These are phyloP conservation scores for Chloropicon primus DNA, from an alignment of 139 green algal genomes.

Conservation along the genomic window DNA sequence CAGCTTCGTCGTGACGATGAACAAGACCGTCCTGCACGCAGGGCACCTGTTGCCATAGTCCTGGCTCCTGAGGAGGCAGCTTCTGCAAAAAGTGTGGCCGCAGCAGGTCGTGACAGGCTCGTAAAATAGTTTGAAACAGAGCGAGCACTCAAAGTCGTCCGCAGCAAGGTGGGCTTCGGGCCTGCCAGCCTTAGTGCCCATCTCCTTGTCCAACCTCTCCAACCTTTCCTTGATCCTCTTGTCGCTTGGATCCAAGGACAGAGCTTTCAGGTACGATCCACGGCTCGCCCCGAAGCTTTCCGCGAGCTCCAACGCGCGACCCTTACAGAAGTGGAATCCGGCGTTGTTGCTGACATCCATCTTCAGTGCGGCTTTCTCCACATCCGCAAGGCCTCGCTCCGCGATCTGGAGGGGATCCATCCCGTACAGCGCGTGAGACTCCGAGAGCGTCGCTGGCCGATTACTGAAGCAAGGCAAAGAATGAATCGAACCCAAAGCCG, in stretches of 20 bases:
- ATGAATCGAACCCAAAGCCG: no score
- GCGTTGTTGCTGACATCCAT: no score
- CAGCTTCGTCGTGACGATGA: conserved; percentile 28
- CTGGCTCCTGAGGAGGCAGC: neutral
- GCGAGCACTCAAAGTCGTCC: conserved; percentile 71
- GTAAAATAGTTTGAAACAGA: conserved; percentile 79
- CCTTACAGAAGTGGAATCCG: no score
- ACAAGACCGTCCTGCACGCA: conserved; percentile 45
- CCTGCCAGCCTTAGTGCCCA: no score
- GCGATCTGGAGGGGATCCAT: neutral
- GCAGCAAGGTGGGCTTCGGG: neutral
- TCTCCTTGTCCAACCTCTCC: no score
- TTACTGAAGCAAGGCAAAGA: no score
- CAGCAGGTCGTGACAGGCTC: conserved; percentile 84
- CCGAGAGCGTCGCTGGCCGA: neutral
- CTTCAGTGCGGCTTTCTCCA: no score
- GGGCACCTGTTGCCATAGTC: conserved; percentile 59
- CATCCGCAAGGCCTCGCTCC: neutral
- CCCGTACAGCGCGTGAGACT: neutral
- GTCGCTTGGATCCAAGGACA: no score
- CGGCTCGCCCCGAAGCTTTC: no score
- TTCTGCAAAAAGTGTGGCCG: conserved; percentile 71
- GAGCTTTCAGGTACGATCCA: no score
- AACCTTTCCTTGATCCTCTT: no score
- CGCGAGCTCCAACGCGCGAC: no score